phyloP scores from a whole-genome alignment of 2,329 filamentous ascomycete genomes.

The Gaeumannomyces sp. region DNA sequence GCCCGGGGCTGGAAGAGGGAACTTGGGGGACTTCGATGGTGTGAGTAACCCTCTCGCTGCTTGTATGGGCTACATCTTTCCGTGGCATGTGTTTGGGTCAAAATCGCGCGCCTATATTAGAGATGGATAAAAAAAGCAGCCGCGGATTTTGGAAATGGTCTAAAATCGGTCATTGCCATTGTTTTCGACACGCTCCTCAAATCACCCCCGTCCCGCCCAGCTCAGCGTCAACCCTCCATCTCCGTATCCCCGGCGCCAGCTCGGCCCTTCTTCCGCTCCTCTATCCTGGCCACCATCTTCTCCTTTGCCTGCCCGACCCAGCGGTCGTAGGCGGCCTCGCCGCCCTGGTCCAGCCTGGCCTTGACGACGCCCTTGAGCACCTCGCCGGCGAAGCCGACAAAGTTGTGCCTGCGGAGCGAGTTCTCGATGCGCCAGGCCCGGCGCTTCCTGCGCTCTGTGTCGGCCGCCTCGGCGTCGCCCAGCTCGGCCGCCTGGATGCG shows the following conservation, averaged over 20 bases:
- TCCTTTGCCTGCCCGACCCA: constrained; percentile 60
- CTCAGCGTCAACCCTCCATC: constrained; percentile 22
- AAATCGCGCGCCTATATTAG: too few species aligned
- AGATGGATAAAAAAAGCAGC: too few species aligned
- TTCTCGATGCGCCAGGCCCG: constrained; percentile 93
- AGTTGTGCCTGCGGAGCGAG: constrained; percentile 84
- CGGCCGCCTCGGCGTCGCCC: constrained; percentile 73
- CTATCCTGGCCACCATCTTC: constrained; percentile 26
- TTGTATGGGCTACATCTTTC: too few species aligned
- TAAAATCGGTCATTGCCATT: too few species aligned
- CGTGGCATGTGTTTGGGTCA: too few species aligned
- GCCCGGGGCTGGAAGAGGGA: too few species aligned
- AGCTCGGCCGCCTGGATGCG: constrained; percentile 70
- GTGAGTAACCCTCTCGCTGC: too few species aligned
- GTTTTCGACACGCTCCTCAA: not conserved
- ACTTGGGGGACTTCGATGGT: too few species aligned
- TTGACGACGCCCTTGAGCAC: constrained; percentile 80
- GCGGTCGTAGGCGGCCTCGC: constrained; percentile 55
- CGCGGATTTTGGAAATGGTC: too few species aligned
- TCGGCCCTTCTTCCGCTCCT: constrained; percentile 20
- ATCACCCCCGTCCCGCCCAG: not conserved
- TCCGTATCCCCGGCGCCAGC: constrained; percentile 23
- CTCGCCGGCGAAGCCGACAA: constrained; percentile 91
- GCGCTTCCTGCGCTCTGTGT: constrained; percentile 76
- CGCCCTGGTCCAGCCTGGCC: constrained; percentile 60